A percentile compares a stretch with the other conserved stretches of the same genome.
Evolutionary conservation across 148 eudicot genomes (phyloP).

Genomic region (Rhododendron griersonianum): DNA sequence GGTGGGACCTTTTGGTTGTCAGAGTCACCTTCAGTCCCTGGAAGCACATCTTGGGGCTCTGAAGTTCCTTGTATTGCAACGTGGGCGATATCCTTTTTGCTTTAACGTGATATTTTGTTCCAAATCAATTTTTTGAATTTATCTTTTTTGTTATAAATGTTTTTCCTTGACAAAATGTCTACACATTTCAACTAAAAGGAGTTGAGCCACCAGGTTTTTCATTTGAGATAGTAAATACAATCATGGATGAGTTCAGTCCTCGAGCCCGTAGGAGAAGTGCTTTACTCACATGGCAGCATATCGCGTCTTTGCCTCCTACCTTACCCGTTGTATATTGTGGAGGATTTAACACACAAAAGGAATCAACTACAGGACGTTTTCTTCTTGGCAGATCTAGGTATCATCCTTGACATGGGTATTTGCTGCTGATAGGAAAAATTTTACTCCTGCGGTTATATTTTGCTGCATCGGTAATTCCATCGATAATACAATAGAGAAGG

Average conservation of each 20-base stretch:
- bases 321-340: constrained; percentile 93
- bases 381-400: constrained; percentile 99
- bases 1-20: constrained; percentile 99
- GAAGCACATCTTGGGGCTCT: constrained; percentile 94
- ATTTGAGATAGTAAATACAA: constrained; percentile 91
- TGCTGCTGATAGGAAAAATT: not conserved
- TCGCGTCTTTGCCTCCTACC: constrained; percentile 95
- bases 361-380: constrained; percentile 97
- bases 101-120: not conserved
- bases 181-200: constrained; percentile 96
- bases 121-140: not conserved
- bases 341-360: constrained; percentile 96
- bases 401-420: not conserved
- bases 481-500: not conserved
- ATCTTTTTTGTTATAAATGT: not conserved
- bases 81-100: constrained; percentile 93
- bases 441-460: not conserved
- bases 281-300: constrained; percentile 97
- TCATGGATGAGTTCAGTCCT: constrained; percentile 86
- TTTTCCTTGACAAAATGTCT: constrained; percentile 65
- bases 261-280: constrained; percentile 98
- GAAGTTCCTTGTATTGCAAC: constrained; percentile 82
- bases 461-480: not conserved
- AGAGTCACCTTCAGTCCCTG: constrained; percentile 95
- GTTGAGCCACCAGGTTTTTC: constrained; percentile 97